These are phyloP conservation scores for Xylaria cubensis DNA, from an alignment of 495 filamentous ascomycete species.

Conservation along the genomic window DNA sequence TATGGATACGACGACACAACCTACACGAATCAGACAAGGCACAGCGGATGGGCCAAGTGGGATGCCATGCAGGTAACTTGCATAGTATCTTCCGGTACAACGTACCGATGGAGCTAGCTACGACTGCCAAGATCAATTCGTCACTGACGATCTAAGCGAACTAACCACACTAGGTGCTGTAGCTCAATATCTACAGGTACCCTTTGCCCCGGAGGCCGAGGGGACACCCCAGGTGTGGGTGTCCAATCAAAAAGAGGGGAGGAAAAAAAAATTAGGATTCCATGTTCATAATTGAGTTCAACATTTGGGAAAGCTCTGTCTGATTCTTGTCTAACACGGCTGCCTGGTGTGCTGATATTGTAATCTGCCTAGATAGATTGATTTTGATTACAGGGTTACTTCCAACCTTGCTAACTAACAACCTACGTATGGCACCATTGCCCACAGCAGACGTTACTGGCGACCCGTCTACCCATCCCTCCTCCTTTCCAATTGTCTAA, in stretches of 20 bases:
- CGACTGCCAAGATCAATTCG: background rate
- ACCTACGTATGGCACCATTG: background rate
- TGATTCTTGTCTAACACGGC: constrained; percentile 19
- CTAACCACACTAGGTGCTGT: background rate
- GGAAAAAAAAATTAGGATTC: constrained; percentile 23
- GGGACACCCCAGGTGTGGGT: constrained; percentile 8
- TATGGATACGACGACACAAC: constrained; percentile 16
- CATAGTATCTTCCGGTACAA: background rate
- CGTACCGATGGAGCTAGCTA: background rate
- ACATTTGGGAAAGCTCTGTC: constrained; percentile 44
- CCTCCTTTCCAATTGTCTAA: background rate
- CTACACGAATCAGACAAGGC: constrained; percentile 15
- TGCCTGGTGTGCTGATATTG: constrained; percentile 22
- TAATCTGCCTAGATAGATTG: background rate
- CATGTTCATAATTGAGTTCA: constrained; percentile 38
- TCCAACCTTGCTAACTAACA: background rate
- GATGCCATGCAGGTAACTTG: background rate
- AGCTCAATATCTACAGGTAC: constrained; percentile 10
- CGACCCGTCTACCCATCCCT: background rate
- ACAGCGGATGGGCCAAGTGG: background rate
- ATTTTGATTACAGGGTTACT: constrained; percentile 3
- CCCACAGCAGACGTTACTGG: background rate
- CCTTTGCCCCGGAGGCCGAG: constrained; percentile 22
- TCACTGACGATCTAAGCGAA: background rate
- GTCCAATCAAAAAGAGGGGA: constrained; percentile 15